Evolutionary conservation across 208 protist species (phyloP).

Genomic region (Plasmodiophora brassicae): DNA sequence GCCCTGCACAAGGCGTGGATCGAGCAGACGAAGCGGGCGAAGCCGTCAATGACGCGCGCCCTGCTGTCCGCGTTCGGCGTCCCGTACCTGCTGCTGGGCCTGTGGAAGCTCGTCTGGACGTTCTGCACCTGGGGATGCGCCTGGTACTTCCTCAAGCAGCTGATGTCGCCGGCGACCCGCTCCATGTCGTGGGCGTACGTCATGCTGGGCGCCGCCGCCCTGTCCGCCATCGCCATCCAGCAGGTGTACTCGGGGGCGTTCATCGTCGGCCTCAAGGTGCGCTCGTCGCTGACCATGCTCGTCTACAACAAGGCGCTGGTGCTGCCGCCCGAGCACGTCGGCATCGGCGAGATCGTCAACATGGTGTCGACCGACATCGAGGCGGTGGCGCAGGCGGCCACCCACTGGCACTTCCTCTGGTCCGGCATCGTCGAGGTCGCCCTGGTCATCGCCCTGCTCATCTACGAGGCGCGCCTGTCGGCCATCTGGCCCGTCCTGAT

Average conservation of each 20-base stretch:
- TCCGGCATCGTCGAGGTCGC: neutral
- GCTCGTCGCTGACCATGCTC: neutral
- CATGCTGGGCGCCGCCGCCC: neutral
- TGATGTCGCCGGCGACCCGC: neutral
- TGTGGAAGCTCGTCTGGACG: constrained; percentile 17
- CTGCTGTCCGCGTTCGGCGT: neutral
- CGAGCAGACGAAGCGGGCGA: neutral
- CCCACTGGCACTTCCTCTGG: constrained; percentile 24
- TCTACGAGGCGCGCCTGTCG: neutral
- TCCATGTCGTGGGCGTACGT: neutral
- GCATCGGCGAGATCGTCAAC: constrained; percentile 13
- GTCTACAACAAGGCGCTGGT: constrained; percentile 22
- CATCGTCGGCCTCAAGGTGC: neutral
- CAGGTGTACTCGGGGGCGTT: neutral
- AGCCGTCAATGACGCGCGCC: neutral
- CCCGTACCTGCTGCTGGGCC: neutral
- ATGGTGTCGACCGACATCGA: constrained; percentile 20
- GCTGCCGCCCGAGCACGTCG: neutral
- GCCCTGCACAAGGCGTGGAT: neutral
- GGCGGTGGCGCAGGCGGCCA: neutral
- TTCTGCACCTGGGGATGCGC: neutral
- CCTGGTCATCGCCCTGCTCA: neutral
- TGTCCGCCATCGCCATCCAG: neutral
- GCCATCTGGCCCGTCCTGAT: neutral
- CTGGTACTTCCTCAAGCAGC: constrained; percentile 1